These are phyloP conservation scores for Phytophthora sp. DNA, from an alignment of 352 stramenopile species.

Conservation along the genomic window DNA sequence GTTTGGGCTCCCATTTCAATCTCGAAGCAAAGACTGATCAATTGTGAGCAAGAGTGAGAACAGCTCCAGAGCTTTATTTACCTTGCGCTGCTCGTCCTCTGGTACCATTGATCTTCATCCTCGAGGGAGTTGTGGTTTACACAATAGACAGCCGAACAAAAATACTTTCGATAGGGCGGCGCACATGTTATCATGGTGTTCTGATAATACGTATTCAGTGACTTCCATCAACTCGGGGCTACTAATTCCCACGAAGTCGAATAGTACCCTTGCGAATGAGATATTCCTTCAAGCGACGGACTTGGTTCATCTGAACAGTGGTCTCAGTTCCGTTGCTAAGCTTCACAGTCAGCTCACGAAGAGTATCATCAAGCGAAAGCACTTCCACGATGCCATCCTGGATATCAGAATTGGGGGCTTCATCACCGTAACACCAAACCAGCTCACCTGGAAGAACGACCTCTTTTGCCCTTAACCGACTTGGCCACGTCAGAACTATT, in stretches of 20 bases:
- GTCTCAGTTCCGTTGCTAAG: slow-evolving; percentile 15
- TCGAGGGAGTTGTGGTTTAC: slow-evolving; percentile 13
- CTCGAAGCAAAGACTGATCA: background rate
- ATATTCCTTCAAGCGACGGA: slow-evolving; percentile 46
- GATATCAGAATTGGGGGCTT: slow-evolving; percentile 20
- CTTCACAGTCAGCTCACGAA: slow-evolving; percentile 34
- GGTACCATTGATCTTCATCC: slow-evolving; percentile 7
- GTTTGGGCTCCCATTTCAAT: slow-evolving; percentile 16
- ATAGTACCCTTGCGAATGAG: slow-evolving; percentile 44
- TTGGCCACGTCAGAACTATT: slow-evolving; percentile 55
- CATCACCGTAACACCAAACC: slow-evolving; percentile 37
- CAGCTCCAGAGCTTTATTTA: background rate
- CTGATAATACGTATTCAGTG: slow-evolving; percentile 13
- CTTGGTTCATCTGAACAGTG: slow-evolving; percentile 19
- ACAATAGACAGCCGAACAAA: slow-evolving; percentile 1
- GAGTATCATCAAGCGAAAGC: slow-evolving; percentile 18
- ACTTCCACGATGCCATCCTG: slow-evolving; percentile 29
- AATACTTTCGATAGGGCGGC: slow-evolving; percentile 16
- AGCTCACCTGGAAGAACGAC: slow-evolving; percentile 36
- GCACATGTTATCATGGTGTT: slow-evolving; percentile 8
- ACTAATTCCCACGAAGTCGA: slow-evolving; percentile 23
- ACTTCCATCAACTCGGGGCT: background rate
- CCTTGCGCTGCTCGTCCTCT: slow-evolving; percentile 13
- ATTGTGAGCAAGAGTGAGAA: background rate
- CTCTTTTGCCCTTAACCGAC: slow-evolving; percentile 25